Conservation (phyloP, 768 basidiomycete genomes). For the Tephrocybe sp. region DNA sequence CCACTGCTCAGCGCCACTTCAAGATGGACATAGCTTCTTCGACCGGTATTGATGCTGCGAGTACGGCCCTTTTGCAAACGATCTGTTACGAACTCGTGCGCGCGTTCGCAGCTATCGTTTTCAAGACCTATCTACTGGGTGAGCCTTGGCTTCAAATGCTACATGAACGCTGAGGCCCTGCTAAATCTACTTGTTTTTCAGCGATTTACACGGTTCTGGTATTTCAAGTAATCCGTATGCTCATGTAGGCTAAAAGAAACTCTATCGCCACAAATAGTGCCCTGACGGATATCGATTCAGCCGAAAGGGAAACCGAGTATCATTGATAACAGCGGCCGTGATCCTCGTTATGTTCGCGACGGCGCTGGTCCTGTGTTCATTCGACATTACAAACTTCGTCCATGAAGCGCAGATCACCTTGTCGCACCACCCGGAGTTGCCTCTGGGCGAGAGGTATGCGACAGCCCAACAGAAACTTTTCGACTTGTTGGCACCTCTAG, state of each 20-base stretch:
- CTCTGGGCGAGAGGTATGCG: slow-evolving; percentile 1
- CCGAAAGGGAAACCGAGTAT: slow-evolving; percentile 3
- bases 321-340: not conserved
- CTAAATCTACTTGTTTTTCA: not conserved
- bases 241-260: not conserved
- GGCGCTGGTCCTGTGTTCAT: slow-evolving; percentile 6
- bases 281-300: too few relatives aligned
- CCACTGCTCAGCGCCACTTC: not conserved
- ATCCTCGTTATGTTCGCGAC: slow-evolving; percentile 8
- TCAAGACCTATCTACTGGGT: slow-evolving; percentile 2
- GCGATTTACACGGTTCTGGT: slow-evolving; percentile 10
- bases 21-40: slow-evolving; percentile 1
- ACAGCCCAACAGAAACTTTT: not conserved
- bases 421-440: slow-evolving; percentile 2
- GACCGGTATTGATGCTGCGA: not conserved
- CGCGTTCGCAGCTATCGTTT: slow-evolving; percentile 3
- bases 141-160: not conserved
- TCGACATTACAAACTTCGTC: slow-evolving; percentile 10
- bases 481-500: slow-evolving; percentile 2
- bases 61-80: not conserved
- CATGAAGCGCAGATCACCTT: slow-evolving; percentile 7
- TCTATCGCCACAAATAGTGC: not conserved
- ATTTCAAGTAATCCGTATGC: not conserved
- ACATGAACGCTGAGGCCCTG: too few relatives aligned
- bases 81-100: slow-evolving; percentile 1